Conservation (phyloP, 169 alveolate species). For the Cryptosporidium viatorum region DNA sequence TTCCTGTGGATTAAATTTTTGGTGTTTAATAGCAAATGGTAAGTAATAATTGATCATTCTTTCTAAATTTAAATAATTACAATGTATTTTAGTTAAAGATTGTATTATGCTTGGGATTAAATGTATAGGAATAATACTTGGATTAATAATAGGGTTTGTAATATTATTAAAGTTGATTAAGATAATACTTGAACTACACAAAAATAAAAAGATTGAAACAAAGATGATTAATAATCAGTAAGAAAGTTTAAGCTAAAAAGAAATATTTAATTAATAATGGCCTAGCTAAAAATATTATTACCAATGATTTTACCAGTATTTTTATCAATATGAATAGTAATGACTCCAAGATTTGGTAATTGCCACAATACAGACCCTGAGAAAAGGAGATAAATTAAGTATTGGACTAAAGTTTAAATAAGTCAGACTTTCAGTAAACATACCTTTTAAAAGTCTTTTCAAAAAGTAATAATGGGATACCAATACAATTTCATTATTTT, state of each 20-base stretch:
- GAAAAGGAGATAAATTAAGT: not conserved
- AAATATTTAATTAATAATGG: not conserved
- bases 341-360: slow-evolving; percentile 56
- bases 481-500: slow-evolving; percentile 35
- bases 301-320: slow-evolving; percentile 24
- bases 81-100: slow-evolving; percentile 24
- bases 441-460: slow-evolving; percentile 57
- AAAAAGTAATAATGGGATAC: slow-evolving; percentile 63
- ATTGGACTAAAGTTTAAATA: too few species aligned
- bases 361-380: slow-evolving; percentile 45
- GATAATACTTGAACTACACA: not conserved
- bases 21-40: slow-evolving; percentile 74
- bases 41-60: not conserved
- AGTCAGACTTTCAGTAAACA: not conserved
- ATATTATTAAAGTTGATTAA: slow-evolving; percentile 1
- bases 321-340: slow-evolving; percentile 22
- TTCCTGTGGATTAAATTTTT: slow-evolving; percentile 53
- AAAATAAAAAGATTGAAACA: not conserved
- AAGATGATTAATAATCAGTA: not conserved
- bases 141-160: slow-evolving; percentile 6
- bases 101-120: slow-evolving; percentile 50
- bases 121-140: slow-evolving; percentile 33
- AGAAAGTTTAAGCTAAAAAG: not conserved
- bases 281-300: not conserved
- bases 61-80: not conserved